Evolutionary conservation across 768 basidiomycete species (phyloP).

Genomic region (Tulasnella sp.): DNA sequence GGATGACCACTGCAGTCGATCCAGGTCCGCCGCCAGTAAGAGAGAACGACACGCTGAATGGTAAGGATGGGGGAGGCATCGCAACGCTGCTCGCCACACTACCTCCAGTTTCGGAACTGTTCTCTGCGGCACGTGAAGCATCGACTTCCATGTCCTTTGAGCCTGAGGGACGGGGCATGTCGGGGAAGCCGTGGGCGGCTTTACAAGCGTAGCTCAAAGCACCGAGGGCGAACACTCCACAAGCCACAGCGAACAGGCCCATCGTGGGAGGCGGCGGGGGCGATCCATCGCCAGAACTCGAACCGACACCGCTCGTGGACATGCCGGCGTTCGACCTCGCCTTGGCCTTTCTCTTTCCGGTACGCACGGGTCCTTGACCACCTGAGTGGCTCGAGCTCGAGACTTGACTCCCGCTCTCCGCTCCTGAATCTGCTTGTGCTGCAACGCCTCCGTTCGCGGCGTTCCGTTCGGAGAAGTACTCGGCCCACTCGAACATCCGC

Average conservation of each 20-base stretch:
- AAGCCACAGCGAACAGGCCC: conserved; percentile 63
- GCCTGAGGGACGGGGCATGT: conserved; percentile 39
- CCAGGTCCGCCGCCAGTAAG: not conserved
- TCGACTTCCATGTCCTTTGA: conserved; percentile 41
- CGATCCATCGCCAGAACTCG: not conserved
- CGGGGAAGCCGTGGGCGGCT: conserved; percentile 36
- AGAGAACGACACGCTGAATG: conserved; percentile 11
- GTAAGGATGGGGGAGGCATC: conserved; percentile 22
- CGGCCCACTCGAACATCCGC: conserved; percentile 27
- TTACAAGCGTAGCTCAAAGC: conserved; percentile 41
- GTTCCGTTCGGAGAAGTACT: not conserved
- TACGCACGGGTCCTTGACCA: not conserved
- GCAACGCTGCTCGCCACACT: conserved; percentile 16
- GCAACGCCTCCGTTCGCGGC: not conserved
- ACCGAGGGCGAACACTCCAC: conserved; percentile 64
- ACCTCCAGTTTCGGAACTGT: not conserved
- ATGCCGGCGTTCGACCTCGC: conserved; percentile 12
- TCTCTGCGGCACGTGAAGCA: not conserved
- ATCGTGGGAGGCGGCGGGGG: conserved; percentile 44
- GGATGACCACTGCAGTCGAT: not conserved
- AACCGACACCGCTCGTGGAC: not conserved
- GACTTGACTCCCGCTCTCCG: not conserved
- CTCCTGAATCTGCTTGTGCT: not conserved
- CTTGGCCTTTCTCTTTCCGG: not conserved
- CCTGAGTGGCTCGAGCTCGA: not conserved